Evolutionary conservation across 2,329 filamentous ascomycete species (phyloP), one percentile per base, ranked within the genome.

Genomic region (Nigrospora osmanthi): DNA sequence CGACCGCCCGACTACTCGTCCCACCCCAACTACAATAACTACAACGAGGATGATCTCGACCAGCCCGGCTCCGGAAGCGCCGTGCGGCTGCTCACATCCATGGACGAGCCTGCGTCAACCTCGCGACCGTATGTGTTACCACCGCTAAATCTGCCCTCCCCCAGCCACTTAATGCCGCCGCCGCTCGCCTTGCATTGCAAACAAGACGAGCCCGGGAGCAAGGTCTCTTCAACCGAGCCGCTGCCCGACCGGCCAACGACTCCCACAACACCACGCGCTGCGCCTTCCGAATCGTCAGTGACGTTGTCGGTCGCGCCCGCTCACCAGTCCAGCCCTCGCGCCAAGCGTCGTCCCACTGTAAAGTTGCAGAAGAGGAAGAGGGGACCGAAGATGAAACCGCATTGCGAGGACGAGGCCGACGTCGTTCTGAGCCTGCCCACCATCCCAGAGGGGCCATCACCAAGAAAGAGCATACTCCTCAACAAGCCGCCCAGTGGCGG

Each of bases 81-180:
- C 49, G 72, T 83, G 44, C 72, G 80, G 55, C 66, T 84, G 54
- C 66, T 84, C 64, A 83, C 79, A 43, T 81, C 78, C 7, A 70
- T 80, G 60, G 80, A 83, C 56, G 78, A 81, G 39, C 64, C 72
- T 31, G 49, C 65, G 37, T 55, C 67, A 65, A 64, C 70, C 50
- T 54, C 56, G 45, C 65, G 69, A 58, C 69, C 73, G 78, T 82
- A 82, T 69, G 79, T 82, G 66, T 52, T 53, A 50, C 57, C 59
- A 52, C 48, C 54, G 19, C 43, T 54, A 33, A 40, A 43, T 44
- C 46, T 43, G 38, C 37, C 42, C 19, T 53, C 58, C 49, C 46
- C 54, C 51, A 45, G 40, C 46, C 52, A 23, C 15, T 23, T 50
- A 35, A 44, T 50, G 37, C 58, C 54, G 40, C 53, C 52, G 48